phyloP scores from a whole-genome alignment of 345 rosid genomes.

The Eucalyptus lansdowneana region DNA sequence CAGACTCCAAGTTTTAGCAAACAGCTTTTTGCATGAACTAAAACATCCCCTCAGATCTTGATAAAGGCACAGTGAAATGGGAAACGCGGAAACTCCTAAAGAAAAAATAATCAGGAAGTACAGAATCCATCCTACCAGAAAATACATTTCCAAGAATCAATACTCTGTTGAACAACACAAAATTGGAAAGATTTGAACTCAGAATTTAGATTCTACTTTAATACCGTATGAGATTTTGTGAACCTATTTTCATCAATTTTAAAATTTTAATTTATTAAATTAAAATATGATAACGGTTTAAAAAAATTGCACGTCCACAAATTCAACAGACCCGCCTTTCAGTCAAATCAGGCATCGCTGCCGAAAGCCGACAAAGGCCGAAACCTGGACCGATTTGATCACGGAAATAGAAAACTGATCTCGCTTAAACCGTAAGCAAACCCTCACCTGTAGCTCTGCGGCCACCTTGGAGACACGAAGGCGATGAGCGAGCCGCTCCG shows the following conservation, averaged over 20 bases:
- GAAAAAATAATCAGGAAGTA: background rate
- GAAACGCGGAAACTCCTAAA: background rate
- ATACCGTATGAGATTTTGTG: no score
- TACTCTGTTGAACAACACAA: background rate
- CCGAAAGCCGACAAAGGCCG: background rate
- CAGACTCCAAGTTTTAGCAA: background rate
- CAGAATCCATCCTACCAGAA: background rate
- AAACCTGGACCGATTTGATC: background rate
- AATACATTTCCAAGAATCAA: background rate
- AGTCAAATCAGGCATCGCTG: background rate
- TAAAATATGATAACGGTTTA: no score
- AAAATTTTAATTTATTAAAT: no score
- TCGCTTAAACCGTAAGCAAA: background rate
- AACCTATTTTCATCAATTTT: no score
- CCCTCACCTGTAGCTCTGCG: constrained; percentile 65
- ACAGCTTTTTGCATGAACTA: background rate
- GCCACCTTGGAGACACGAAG: constrained; percentile 61
- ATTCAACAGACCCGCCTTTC: background rate
- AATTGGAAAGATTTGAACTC: background rate
- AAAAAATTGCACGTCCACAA: background rate
- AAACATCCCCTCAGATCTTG: background rate
- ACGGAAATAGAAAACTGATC: background rate
- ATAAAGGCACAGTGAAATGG: background rate
- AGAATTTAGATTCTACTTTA: no score
- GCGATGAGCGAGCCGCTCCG: background rate